These are phyloP conservation scores for Candolleomyces eurysporus DNA, from an alignment of 768 basidiomycete genomes.

Conservation along the genomic window DNA sequence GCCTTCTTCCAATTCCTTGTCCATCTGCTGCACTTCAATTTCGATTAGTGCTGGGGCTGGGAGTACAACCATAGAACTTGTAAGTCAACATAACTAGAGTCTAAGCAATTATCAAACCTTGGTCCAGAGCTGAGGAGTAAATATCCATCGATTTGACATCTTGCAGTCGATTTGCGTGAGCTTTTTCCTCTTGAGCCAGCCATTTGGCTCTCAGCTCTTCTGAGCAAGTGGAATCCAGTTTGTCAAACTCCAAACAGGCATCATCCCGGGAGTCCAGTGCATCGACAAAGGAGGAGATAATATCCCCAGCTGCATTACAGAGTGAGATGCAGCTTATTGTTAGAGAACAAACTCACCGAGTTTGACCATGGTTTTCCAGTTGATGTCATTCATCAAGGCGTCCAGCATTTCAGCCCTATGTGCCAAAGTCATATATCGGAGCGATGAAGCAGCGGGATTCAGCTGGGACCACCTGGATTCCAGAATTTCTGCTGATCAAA, in stretches of 20 bases:
- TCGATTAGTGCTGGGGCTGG: not conserved
- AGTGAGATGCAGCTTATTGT: too few species aligned
- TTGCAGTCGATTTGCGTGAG: not conserved
- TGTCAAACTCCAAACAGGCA: not conserved
- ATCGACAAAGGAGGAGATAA: not conserved
- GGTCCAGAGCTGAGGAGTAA: not conserved
- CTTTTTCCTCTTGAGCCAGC: not conserved
- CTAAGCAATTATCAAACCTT: not conserved
- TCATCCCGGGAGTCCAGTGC: not conserved
- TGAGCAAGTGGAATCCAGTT: not conserved
- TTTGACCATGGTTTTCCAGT: conserved; percentile 27
- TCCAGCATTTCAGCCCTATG: conserved; percentile 26
- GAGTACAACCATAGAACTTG: not conserved
- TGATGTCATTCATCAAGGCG: conserved; percentile 29
- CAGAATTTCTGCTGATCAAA: conserved; percentile 31
- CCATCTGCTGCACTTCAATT: not conserved
- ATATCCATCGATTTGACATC: not conserved
- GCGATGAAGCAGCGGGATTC: conserved; percentile 23
- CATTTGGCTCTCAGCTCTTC: not conserved
- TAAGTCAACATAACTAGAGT: not conserved
- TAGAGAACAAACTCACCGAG: not conserved
- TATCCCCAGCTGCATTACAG: not conserved
- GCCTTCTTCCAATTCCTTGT: not conserved
- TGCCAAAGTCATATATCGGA: conserved; percentile 17
- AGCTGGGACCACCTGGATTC: conserved; percentile 30